These are phyloP conservation scores for Malus hybrid DNA, from an alignment of 331 rosid genomes.

Conservation along the genomic window DNA sequence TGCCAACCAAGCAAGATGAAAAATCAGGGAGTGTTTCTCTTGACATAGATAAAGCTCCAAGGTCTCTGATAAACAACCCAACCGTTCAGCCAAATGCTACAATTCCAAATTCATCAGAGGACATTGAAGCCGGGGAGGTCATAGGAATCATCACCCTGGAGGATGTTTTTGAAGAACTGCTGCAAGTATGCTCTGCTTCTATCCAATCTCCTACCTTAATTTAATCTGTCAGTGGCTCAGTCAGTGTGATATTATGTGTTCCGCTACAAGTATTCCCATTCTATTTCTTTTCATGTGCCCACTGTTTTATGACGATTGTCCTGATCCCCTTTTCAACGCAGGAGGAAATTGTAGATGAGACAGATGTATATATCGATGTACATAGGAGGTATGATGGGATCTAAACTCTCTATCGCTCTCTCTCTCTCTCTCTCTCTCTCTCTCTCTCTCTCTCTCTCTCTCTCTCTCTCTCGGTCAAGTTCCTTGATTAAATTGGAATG, in stretches of 20 bases:
- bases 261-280: not conserved
- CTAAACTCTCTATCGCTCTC: not conserved
- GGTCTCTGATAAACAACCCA: conserved; percentile 12
- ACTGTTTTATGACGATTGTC: not conserved
- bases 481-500: not conserved
- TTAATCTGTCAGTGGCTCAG: not conserved
- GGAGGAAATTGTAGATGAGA: conserved; percentile 47
- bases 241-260: not conserved
- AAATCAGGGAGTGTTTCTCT: conserved; percentile 16
- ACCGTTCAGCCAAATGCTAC: conserved; percentile 14
- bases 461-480: not conserved
- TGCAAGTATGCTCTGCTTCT: conserved; percentile 27
- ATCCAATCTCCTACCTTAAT: not conserved
- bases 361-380: conserved; percentile 39
- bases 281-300: not conserved
- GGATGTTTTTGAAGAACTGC: conserved; percentile 48
- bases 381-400: conserved; percentile 22
- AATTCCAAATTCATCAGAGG: conserved; percentile 16
- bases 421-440: not conserved
- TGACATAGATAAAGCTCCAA: conserved; percentile 20
- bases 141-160: conserved; percentile 45
- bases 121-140: conserved; percentile 41
- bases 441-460: not conserved
- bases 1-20: conserved; percentile 16
- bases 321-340: conserved; percentile 10